These are phyloP conservation scores for Sporobolus alterniflorus DNA, from an alignment of 202 grass and related monocot genomes.

Conservation along the genomic window DNA sequence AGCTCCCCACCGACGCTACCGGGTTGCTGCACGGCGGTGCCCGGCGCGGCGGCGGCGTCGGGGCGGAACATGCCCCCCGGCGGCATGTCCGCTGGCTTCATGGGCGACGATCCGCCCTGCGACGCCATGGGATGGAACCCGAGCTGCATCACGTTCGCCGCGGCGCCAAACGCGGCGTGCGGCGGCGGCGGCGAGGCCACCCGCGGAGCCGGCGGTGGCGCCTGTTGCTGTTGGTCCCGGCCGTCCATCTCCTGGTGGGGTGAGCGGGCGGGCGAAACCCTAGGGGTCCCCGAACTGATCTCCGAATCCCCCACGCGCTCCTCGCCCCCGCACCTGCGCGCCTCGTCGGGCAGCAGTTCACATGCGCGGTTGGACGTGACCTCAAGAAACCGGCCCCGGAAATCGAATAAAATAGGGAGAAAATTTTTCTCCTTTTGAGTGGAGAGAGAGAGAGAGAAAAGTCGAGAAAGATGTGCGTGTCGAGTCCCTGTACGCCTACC, in stretches of 20 bases:
- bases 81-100: constrained; percentile 47
- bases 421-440: constrained; percentile 39
- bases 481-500: too few species aligned
- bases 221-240: constrained; percentile 36
- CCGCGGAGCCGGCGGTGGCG: neutral
- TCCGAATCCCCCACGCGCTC: neutral
- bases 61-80: constrained; percentile 43
- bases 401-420: constrained; percentile 54
- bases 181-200: constrained; percentile 47
- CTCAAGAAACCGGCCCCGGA: constrained; percentile 35
- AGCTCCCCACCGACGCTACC: constrained; percentile 47
- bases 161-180: constrained; percentile 36
- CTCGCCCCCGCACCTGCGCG: constrained; percentile 15
- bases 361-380: constrained; percentile 33
- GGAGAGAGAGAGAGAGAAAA: neutral
- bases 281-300: constrained; percentile 12
- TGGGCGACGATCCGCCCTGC: constrained; percentile 22
- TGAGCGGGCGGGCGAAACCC: too few species aligned
- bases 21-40: constrained; percentile 36
- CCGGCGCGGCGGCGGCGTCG: constrained; percentile 41
- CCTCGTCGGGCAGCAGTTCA: constrained; percentile 35
- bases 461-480: neutral
- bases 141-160: constrained; percentile 61
- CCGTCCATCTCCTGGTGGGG: constrained; percentile 79
- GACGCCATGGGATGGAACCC: constrained; percentile 64